Base-by-base conservation (phyloP, 2,329 filamentous ascomycete genomes). In the Geosmithia morbida region DNA sequence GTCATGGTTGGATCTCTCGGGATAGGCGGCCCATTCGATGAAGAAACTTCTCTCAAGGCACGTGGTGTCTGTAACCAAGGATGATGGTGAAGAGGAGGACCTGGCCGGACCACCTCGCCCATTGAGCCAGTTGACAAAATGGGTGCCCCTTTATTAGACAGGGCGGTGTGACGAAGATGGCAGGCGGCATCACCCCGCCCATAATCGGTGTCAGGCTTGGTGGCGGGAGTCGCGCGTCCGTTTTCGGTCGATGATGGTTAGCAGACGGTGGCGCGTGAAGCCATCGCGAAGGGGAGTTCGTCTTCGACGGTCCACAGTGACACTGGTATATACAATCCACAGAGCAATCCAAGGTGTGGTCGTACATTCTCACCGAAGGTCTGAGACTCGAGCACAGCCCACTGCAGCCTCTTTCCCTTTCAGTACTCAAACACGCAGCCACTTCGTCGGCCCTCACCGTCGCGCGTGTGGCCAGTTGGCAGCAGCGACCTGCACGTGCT, bases 131-230 rank as follows among this genome's bases (percentile, higher is more conserved):
- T 30, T 19, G 41, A 5, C 8, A 20, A 19, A 11, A 20, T 14
- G 42, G 10, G 18, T 19, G 26, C 26, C 39, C 45, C 41, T 30
- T 49, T 49, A 49, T 41, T 40, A 46, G n/a, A 19, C 41, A 44
- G 49, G 42, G 49, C 49, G 49, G 49, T 51, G 49, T 51, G 49
- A 47, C 45, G 47, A 41, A 46, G 40, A 19, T 26, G 47, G 48
- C 47, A 50, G 43, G 43, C 41, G 44, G 48, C 48, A 40, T 48
- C 48, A 43, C 20, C 26, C 45, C 39, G 17, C 33, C 33, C 33
- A 37, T 37, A 37, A 37, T 37, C 33, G 33, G 33, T 37, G 14
- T 13, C 13, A 11, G 10, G 11, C 11, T 37, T n/a, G 43, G 43
- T 7, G 20, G 20, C 10, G 22, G n/a, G 39, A 17, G 19, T 29